These are phyloP conservation scores for Tetrapisispora phaffii DNA, from an alignment of 805 yeast species.

Conservation along the genomic window DNA sequence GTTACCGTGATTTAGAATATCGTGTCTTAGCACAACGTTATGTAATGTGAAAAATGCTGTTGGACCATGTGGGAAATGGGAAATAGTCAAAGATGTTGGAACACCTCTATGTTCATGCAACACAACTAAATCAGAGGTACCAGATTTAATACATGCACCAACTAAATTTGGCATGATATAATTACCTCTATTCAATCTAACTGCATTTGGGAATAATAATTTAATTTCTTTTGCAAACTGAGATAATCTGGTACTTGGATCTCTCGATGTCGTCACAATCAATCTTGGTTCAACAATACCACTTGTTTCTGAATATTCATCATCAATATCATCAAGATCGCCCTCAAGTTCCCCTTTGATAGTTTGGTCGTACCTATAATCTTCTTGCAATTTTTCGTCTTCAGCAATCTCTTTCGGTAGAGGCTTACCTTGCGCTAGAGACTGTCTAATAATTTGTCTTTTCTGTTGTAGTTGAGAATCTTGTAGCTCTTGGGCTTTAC, in stretches of 20 bases:
- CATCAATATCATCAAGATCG: slow-evolving; percentile 51
- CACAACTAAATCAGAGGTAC: slow-evolving; percentile 73
- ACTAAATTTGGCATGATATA: slow-evolving; percentile 78
- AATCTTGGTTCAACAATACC: slow-evolving; percentile 88
- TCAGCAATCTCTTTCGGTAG: slow-evolving; percentile 85
- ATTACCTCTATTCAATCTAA: slow-evolving; percentile 88
- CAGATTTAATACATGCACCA: slow-evolving; percentile 69
- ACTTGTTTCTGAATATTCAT: slow-evolving; percentile 78
- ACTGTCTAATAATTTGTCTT: slow-evolving; percentile 75
- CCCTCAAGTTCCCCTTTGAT: slow-evolving; percentile 34
- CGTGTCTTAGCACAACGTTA: slow-evolving; percentile 91
- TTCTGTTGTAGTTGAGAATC: slow-evolving; percentile 80
- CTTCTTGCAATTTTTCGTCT: slow-evolving; percentile 68
- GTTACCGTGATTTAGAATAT: slow-evolving; percentile 73
- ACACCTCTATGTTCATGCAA: slow-evolving; percentile 97
- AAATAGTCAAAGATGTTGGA: slow-evolving; percentile 84
- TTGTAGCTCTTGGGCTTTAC: slow-evolving; percentile 81
- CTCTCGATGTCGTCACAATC: slow-evolving; percentile 87
- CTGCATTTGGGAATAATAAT: slow-evolving; percentile 78
- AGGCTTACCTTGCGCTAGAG: slow-evolving; percentile 85
- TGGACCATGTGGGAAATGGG: slow-evolving; percentile 98
- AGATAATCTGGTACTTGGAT: slow-evolving; percentile 72
- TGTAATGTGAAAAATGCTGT: slow-evolving; percentile 89
- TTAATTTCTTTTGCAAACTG: slow-evolving; percentile 92
- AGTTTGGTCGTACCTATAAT: slow-evolving; percentile 80